Evolutionary conservation across 352 stramenopile species (phyloP), one percentile per base, ranked within the genome.

Genomic region (Globisporangium takayamanum): DNA sequence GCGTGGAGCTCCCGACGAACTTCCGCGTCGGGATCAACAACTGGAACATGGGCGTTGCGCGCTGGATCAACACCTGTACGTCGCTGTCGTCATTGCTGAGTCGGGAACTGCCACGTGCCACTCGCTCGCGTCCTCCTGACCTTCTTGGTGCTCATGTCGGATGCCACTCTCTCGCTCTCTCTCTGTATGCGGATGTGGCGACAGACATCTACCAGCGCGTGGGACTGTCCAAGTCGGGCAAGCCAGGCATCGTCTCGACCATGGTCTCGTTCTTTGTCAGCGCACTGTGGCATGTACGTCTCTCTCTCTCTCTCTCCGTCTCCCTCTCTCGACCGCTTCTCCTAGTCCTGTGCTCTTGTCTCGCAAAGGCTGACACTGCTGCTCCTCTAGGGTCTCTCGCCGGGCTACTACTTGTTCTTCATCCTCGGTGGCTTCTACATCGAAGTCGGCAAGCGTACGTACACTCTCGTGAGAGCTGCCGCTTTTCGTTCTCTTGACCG

Each of bases 391-490:
- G 85, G 85, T 70, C 68, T 94, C 20, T 87, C 81, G n/a, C 85
- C 85, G 28, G 85, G 85, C 6, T 94, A 94, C 67, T 94, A 94
- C 62, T 63, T 92, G 22, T 94, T 94, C 65, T 94, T 94, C 68
- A 78, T 94, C 50, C 70, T 91, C 46, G 83, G 80, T 60, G 83
- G 76, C 26, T 76, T 93, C 53, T 92, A 92, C 74, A 89, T 93
- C 39, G 85, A 94, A 80, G 85, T 88, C 41, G 85, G 82, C 66
- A 92, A 92, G 67, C 70, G 80, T 88, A 60, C 50, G 78, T 81
- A 16, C 10, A 22, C 2, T 51, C 47, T 20, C 28, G 2, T 33
- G 28, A 33, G 28, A 33, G 28, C 28, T 33, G 28, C 28, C 28
- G 28, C 28, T 39, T 15, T 26, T 44, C 18, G 15, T 16, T 52